Conservation (phyloP, 306 rosid species). For the Pachyrhizus erosus region DNA sequence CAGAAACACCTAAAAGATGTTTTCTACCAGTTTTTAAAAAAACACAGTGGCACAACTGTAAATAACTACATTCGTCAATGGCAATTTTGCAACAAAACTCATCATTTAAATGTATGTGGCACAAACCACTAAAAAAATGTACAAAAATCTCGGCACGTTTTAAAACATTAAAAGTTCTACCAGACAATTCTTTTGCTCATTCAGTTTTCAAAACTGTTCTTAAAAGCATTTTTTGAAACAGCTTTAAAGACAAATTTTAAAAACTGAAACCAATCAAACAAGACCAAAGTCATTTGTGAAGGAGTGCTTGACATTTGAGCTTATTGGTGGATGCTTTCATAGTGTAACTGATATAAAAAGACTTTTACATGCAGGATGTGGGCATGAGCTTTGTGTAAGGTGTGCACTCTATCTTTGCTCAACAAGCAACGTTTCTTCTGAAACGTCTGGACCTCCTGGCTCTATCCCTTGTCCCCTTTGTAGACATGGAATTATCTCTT, state of each 20-base stretch:
- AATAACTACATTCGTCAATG: background rate
- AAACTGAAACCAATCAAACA: background rate
- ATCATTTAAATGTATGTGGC: background rate
- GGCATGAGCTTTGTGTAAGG: conserved; percentile 88
- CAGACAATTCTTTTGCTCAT: background rate
- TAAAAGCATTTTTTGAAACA: background rate
- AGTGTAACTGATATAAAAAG: conserved; percentile 26
- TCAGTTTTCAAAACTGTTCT: background rate
- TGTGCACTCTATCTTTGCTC: conserved; percentile 97
- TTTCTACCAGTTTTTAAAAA: background rate
- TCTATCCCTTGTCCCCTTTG: conserved; percentile 95
- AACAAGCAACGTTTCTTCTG: conserved; percentile 71
- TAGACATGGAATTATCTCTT: conserved; percentile 80
- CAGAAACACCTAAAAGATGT: background rate
- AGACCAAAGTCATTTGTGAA: background rate
- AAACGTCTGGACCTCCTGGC: conserved; percentile 68
- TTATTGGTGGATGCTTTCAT: background rate
- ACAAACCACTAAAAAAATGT: background rate
- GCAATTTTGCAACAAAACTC: background rate
- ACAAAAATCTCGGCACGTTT: background rate
- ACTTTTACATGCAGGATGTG: conserved; percentile 71
- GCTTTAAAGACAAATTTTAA: background rate
- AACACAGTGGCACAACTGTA: background rate
- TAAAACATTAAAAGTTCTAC: background rate
- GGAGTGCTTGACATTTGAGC: conserved; percentile 15